A percentile compares a stretch with the other conserved stretches of the same genome.
Conservation (phyloP, 352 stramenopile species). For the Globisporangium yorkense region DNA sequence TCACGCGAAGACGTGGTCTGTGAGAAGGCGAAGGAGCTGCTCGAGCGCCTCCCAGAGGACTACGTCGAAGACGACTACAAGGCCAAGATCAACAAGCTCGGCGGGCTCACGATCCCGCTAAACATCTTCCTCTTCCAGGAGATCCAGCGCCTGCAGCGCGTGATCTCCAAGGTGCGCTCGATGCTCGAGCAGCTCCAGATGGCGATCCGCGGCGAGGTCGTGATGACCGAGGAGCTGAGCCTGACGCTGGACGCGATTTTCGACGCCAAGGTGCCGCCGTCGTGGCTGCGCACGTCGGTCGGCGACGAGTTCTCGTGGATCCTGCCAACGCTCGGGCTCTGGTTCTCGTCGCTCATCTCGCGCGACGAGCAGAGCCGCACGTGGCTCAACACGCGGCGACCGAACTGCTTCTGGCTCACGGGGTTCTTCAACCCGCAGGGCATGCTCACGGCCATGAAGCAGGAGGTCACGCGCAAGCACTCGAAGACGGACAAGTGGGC, state of each 20-base stretch:
- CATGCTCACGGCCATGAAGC: conserved; percentile 98
- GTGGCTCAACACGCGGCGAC: conserved; percentile 94
- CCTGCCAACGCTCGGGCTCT: conserved; percentile 92
- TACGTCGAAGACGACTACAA: conserved; percentile 98
- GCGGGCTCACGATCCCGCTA: conserved; percentile 93
- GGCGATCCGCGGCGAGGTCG: conserved; percentile 97
- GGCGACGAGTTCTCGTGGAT: conserved; percentile 98
- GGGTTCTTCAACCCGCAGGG: conserved; percentile 98
- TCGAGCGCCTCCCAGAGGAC: conserved; percentile 93
- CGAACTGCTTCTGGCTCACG: conserved; percentile 96
- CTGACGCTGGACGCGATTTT: conserved; percentile 95
- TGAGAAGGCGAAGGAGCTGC: conserved; percentile 93
- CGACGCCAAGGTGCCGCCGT: conserved; percentile 92
- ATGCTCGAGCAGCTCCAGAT: conserved; percentile 95
- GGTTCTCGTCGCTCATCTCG: conserved; percentile 95
- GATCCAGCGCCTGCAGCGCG: conserved; percentile 95
- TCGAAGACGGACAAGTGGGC: conserved; percentile 96
- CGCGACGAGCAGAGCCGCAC: conserved; percentile 94
- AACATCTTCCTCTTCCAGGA: conserved; percentile 99
- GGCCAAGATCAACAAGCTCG: conserved; percentile 94
- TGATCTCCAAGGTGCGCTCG: conserved; percentile 94
- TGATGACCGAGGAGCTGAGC: conserved; percentile 97
- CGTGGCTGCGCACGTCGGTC: conserved; percentile 95
- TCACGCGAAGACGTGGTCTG: conserved; percentile 95
- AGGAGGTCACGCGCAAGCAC: conserved; percentile 97